Evolutionary conservation across 169 alveolate species (phyloP).

Genomic region (Plasmodium yoelii): DNA sequence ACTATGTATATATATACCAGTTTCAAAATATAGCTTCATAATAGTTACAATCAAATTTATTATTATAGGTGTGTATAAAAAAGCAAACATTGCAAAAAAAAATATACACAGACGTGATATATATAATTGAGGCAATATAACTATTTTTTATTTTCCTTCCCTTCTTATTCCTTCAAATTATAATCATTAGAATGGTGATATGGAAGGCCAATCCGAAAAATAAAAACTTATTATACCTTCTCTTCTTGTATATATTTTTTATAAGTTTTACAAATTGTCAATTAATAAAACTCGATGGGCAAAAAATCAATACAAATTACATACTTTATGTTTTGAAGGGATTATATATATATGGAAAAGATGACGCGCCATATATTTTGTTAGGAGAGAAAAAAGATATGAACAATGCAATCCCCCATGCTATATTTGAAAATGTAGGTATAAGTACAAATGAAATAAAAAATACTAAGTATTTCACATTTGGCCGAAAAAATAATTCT

Average conservation of each 20-base stretch:
- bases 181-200: conserved; percentile 41
- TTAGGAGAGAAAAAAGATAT: conserved; percentile 74
- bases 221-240: conserved; percentile 17
- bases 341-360: conserved; percentile 57
- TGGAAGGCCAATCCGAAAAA: conserved; percentile 62
- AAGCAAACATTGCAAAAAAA: too few relatives aligned
- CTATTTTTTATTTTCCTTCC: too few relatives aligned
- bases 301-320: conserved; percentile 65
- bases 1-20: too few relatives aligned
- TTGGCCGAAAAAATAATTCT: conserved; percentile 16
- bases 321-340: conserved; percentile 76
- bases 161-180: too few relatives aligned
- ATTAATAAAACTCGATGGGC: conserved; percentile 75
- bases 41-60: too few relatives aligned
- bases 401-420: conserved; percentile 38
- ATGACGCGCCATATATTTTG: conserved; percentile 64
- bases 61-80: too few relatives aligned
- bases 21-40: too few relatives aligned
- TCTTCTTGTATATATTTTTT: conserved; percentile 17
- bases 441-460: conserved; percentile 65
- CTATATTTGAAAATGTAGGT: conserved; percentile 72
- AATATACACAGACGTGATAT: too few relatives aligned
- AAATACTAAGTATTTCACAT: conserved; percentile 68
- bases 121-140: too few relatives aligned
- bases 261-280: conserved; percentile 50